phyloP scores from a whole-genome alignment of 495 filamentous ascomycete species.

The Aspergillus sclerotiicarbonarius region DNA sequence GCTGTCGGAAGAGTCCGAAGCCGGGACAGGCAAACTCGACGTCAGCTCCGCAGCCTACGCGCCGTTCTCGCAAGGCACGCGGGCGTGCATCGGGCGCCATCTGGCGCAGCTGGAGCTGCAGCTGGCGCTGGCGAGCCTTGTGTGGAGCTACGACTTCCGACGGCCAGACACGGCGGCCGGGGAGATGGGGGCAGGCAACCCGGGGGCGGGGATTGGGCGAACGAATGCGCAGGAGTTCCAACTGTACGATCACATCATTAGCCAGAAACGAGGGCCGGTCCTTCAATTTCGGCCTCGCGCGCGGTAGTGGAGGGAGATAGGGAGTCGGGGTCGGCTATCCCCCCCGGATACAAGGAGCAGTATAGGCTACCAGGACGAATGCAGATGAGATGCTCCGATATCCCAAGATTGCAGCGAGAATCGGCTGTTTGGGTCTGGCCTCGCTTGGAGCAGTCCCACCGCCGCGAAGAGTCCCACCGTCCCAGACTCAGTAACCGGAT shows the following conservation, averaged over 20 bases:
- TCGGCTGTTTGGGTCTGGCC: no score
- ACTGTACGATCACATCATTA: slow-evolving; percentile 5
- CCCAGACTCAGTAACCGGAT: no score
- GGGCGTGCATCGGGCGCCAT: slow-evolving; percentile 3
- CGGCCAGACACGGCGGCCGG: slow-evolving; percentile 2
- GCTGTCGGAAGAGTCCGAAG: not conserved
- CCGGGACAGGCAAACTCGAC: not conserved
- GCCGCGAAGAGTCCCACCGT: no score
- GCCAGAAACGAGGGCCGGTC: slow-evolving; percentile 2
- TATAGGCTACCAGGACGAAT: not conserved
- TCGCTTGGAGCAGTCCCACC: no score
- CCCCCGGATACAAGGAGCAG: not conserved
- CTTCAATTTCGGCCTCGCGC: slow-evolving; percentile 8
- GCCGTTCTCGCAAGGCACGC: not conserved
- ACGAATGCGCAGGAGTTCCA: slow-evolving; percentile 3
- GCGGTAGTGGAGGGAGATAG: not conserved
- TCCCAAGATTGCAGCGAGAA: no score
- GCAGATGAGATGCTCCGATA: no score
- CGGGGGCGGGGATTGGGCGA: not conserved
- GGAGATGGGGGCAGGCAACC: not conserved
- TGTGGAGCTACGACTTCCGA: slow-evolving; percentile 2
- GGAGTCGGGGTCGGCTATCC: not conserved
- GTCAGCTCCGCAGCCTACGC: not conserved
- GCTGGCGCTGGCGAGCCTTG: not conserved
- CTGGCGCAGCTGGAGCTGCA: slow-evolving; percentile 8